A percentile compares a stretch with the other conserved stretches of the same genome.
Evolutionary conservation across 148 eudicot genomes (phyloP).

Genomic region (Spergularia bocconei): DNA sequence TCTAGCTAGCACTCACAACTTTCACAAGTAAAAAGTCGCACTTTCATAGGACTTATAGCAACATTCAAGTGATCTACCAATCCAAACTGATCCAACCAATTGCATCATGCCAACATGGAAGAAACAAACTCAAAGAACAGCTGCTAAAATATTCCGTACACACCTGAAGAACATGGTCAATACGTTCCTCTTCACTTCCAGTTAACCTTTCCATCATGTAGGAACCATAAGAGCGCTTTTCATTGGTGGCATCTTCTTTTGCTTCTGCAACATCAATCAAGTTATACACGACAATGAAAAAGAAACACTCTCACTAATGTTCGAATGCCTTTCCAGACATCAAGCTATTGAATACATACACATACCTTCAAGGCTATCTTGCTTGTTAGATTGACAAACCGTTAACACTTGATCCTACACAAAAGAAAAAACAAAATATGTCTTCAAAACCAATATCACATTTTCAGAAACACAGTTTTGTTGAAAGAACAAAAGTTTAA

Average conservation of each 20-base stretch:
- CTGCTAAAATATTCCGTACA: neutral
- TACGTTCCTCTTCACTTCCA: constrained; percentile 69
- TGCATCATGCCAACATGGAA: constrained; percentile 7
- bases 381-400: constrained; percentile 61
- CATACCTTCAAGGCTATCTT: constrained; percentile 58
- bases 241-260: constrained; percentile 42
- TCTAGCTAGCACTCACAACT: no score
- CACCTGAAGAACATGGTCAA: constrained; percentile 94
- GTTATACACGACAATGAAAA: neutral
- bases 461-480: neutral
- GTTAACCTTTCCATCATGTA: constrained; percentile 89
- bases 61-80: constrained; percentile 3
- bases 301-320: neutral
- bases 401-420: constrained; percentile 77
- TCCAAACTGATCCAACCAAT: neutral
- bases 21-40: no score
- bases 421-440: constrained; percentile 7
- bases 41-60: neutral
- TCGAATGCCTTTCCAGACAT: neutral
- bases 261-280: constrained; percentile 42
- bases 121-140: neutral
- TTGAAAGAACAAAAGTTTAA: neutral
- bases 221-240: constrained; percentile 80
- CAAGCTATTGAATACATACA: neutral
- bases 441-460: neutral